Conservation (phyloP, 2,329 filamentous ascomycete species). For the Aspergillus clavatus region DNA sequence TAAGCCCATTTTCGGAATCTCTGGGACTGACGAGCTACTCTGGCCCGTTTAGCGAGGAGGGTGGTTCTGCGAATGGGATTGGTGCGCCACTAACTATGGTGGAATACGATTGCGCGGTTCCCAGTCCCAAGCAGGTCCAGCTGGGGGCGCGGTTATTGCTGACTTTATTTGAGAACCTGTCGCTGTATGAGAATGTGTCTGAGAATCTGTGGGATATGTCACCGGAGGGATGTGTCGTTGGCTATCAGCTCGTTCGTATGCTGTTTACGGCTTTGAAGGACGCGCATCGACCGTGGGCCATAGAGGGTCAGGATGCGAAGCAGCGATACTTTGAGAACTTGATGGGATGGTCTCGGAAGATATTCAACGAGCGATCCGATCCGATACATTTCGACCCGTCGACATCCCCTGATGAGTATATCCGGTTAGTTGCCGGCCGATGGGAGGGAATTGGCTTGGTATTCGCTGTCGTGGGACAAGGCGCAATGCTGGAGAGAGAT, state of each 20-base stretch:
- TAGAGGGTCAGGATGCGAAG: conserved; percentile 7
- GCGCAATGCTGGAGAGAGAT: conserved; percentile 9
- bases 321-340: conserved; percentile 3
- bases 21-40: conserved; percentile 18
- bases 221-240: conserved; percentile 19
- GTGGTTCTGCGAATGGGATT: conserved; percentile 1
- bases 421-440: conserved; percentile 9
- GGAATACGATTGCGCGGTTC: conserved; percentile 1
- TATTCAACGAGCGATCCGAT: conserved; percentile 18
- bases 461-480: conserved; percentile 17
- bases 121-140: conserved; percentile 14
- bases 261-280: conserved; percentile 17
- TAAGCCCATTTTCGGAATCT: too few species aligned
- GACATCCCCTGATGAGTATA: conserved; percentile 19
- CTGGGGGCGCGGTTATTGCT: conserved; percentile 20
- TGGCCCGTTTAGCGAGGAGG: conserved; percentile 13
- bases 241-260: conserved; percentile 14
- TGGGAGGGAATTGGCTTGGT: conserved; percentile 24
- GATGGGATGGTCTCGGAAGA: conserved; percentile 11
- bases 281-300: conserved; percentile 11
- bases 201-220: conserved; percentile 14
- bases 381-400: conserved; percentile 11
- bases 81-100: not conserved
- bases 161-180: conserved; percentile 17
- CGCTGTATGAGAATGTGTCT: conserved; percentile 14